These are phyloP conservation scores for Ceratocystis cacaofunesta DNA, from an alignment of 2,329 filamentous ascomycete species.

Conservation along the genomic window DNA sequence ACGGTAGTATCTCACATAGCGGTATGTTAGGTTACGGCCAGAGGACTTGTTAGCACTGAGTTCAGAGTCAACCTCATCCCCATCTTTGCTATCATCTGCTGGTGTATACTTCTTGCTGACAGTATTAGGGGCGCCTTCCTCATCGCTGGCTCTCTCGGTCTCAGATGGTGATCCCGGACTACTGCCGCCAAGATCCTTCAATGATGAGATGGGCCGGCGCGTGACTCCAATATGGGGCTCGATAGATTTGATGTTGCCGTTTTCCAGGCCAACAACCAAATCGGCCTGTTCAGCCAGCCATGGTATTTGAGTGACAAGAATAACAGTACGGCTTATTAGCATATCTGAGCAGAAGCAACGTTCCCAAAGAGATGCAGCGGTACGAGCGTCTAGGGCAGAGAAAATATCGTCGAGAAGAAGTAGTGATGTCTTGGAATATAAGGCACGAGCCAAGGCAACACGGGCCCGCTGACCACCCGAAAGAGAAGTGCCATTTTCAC, in stretches of 20 bases:
- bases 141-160: not conserved
- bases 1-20: conserved; percentile 31
- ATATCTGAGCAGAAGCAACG: conserved; percentile 42
- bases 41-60: conserved; percentile 15
- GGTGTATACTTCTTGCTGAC: not conserved
- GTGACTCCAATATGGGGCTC: conserved; percentile 33
- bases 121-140: not conserved
- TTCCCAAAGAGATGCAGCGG: conserved; percentile 40
- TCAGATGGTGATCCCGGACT: conserved; percentile 4
- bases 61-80: conserved; percentile 17
- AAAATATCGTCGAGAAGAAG: conserved; percentile 45
- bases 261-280: conserved; percentile 32
- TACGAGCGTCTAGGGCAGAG: conserved; percentile 44
- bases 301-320: conserved; percentile 42
- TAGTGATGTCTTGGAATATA: conserved; percentile 41
- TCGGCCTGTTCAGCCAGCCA: conserved; percentile 39
- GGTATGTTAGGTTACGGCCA: conserved; percentile 10
- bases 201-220: conserved; percentile 22
- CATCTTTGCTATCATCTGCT: not conserved
- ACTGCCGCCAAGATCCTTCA: conserved; percentile 25
- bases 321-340: conserved; percentile 37
- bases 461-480: conserved; percentile 43
- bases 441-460: conserved; percentile 39
- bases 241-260: conserved; percentile 28
- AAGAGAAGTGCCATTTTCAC: conserved; percentile 39